Evolutionary conservation across 202 grass and related monocot genomes (phyloP), one percentile per base, ranked within the genome.

Genomic region (Elaeis oleifera): DNA sequence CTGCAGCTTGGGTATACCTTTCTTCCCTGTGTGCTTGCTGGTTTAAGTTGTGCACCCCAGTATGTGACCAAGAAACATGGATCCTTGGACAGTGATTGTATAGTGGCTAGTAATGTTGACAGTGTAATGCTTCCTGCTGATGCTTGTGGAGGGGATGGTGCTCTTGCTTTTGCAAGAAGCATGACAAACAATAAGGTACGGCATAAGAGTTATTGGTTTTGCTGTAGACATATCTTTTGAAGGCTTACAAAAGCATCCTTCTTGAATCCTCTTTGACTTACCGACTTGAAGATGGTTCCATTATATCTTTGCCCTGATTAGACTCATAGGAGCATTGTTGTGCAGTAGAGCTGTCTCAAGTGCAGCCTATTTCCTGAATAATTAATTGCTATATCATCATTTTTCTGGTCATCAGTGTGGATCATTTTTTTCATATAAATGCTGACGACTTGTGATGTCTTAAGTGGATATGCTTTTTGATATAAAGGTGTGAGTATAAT

Each of bases 1-100:
- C 14, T 72, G 75, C 74, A 97, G 87, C 85, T 97, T 79, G 88
- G 92, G 48, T 79, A 91, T 79, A 97, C 92, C 20, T 97, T 92
- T 79, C 77, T 97, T 31, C 88, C 92, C 5, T 97, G 88, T 73
- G 84, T 92, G 59, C 84, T 97, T 2, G 79, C 82, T 1, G 92
- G 88, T 55, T 77, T 91, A 85, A 91, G 84, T 67, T 81, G 53
- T 59, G 88, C 92, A 57, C 88, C 84, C 62, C 88, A 80, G 59
- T 97, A 97, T 89, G 84, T 84, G 60, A 81, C 50, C 19, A 76
- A 59, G 68, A 71, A 65, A 50, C 54, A 65, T 16, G 71, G 68
- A 59, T 71, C 7, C 24, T 79, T 65, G 1, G 68, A 58, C 5
- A 65, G 60, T 77, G 75, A 68, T 19, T 97, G 63, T 51, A 59